Evolutionary conservation across 2,329 filamentous ascomycete species (phyloP), one percentile per base, ranked within the genome.

Genomic region (Epichloe sp.): DNA sequence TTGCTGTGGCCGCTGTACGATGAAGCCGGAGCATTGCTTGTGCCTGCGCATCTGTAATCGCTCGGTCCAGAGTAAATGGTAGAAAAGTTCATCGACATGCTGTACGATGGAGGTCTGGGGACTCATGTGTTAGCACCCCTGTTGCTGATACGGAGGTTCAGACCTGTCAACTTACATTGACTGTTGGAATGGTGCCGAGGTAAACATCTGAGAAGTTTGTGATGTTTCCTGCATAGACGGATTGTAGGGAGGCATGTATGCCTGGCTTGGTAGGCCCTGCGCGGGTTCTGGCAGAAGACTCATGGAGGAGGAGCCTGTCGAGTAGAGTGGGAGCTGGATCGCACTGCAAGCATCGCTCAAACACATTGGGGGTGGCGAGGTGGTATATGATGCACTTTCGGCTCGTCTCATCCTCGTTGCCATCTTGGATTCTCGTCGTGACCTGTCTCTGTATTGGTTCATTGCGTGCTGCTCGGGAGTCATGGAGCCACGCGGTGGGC

Each of bases 381-480:
- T 54, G 68, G 62, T 45, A 66, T 72, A 58, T 58, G 75, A 54
- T 56, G 63, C 68, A 65, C 74, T 78, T 61, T 71, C 73, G 35
- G 71, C 70, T 49, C 78, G 73, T 55, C 74, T 72, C 47, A 74
- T 68, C 53, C 78, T 73, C 8, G 66, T 63, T 3, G 72, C 69
- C 15, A 76, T 63, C 61, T 82, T 83, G 6, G 75, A 75, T 56
- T 79, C 77, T 57, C 79, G 71, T 52, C 80, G 74, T 44, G 71
- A 75, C 57, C 76, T 76, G 56, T 82, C 79, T 54, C 74, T 72
- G 58, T 83, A 79, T 53, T 78, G 72, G 66, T 79, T 82, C 42
- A 82, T 62, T 59, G 81, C 79, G 55, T 79, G 74, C 62, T 82
- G 78, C 60, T 82, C 78, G 6, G 77, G 68, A 5, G 77, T 79